Conservation (phyloP, 768 basidiomycete genomes). For the Pulveroboletus sp. region DNA sequence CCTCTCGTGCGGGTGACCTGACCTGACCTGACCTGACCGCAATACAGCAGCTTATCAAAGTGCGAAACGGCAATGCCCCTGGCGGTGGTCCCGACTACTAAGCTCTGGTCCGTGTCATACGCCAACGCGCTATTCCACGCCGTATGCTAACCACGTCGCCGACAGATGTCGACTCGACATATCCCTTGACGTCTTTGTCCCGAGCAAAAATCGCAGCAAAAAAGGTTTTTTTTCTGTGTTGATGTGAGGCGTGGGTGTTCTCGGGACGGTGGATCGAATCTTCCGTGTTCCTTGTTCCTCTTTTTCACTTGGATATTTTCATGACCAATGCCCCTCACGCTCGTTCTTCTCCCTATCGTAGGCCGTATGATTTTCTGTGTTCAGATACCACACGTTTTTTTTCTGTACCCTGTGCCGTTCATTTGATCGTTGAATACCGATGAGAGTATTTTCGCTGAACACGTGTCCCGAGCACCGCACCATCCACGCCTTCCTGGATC, state of each 20-base stretch:
- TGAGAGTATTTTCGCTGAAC: neutral
- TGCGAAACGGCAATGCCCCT: neutral
- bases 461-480: neutral
- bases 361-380: neutral
- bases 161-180: neutral
- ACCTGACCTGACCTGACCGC: neutral
- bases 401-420: neutral
- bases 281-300: neutral
- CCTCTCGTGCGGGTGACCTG: too few species aligned
- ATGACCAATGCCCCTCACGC: neutral
- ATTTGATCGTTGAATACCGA: neutral
- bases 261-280: neutral
- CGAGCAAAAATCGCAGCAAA: neutral
- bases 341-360: conserved; percentile 4
- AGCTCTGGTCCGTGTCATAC: neutral
- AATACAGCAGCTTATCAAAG: neutral
- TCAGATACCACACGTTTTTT: too few species aligned
- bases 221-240: neutral
- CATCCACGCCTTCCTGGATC: neutral
- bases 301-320: neutral
- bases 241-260: neutral
- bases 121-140: too few species aligned
- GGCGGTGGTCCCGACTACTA: neutral
- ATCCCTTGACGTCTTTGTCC: neutral
- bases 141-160: neutral